Percentiles rank a stretch among this genome's conserved stretches.
phyloP scores from a whole-genome alignment of 2,329 filamentous ascomycete genomes.

The Biscogniauxia mediterranea region DNA sequence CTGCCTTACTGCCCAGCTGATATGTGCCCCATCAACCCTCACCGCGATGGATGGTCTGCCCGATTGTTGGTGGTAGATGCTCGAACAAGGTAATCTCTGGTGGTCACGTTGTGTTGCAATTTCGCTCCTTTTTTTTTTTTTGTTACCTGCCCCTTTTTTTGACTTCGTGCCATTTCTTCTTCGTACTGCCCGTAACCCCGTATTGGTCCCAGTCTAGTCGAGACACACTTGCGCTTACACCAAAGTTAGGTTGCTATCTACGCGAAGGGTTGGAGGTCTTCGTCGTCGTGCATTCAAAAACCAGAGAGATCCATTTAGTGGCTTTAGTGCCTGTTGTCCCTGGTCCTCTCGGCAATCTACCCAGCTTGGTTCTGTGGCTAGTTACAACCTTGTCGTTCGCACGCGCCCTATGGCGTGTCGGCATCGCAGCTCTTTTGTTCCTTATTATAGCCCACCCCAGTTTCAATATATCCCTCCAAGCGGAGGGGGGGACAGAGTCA shows the following conservation, averaged over 20 bases:
- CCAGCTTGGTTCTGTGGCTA: slow-evolving; percentile 32
- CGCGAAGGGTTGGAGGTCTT: slow-evolving; percentile 2
- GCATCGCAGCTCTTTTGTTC: slow-evolving; percentile 32
- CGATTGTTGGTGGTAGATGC: slow-evolving; percentile 5
- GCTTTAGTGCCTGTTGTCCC: slow-evolving; percentile 27
- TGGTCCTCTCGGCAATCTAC: slow-evolving; percentile 34
- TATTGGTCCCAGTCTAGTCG: slow-evolving; percentile 6
- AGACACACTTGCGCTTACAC: slow-evolving; percentile 16
- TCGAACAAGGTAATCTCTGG: not conserved
- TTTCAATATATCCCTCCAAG: slow-evolving; percentile 34
- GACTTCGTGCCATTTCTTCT: not conserved
- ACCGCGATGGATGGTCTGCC: not conserved
- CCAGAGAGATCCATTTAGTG: slow-evolving; percentile 16
- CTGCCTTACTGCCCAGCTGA: not conserved
- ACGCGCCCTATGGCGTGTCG: slow-evolving; percentile 35
- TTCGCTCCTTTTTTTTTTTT: slow-evolving; percentile 9
- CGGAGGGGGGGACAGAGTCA: slow-evolving; percentile 29
- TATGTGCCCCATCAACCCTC: not conserved
- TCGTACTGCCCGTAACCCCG: slow-evolving; percentile 6
- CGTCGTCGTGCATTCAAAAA: slow-evolving; percentile 1
- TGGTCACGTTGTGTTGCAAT: slow-evolving; percentile 5
- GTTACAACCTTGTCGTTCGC: slow-evolving; percentile 31
- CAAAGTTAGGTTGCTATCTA: slow-evolving; percentile 14
- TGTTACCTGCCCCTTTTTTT: slow-evolving; percentile 9
- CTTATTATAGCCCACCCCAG: slow-evolving; percentile 35